Conservation (phyloP, 2,329 filamentous ascomycete genomes). For the Nigrospora osmanthi region DNA sequence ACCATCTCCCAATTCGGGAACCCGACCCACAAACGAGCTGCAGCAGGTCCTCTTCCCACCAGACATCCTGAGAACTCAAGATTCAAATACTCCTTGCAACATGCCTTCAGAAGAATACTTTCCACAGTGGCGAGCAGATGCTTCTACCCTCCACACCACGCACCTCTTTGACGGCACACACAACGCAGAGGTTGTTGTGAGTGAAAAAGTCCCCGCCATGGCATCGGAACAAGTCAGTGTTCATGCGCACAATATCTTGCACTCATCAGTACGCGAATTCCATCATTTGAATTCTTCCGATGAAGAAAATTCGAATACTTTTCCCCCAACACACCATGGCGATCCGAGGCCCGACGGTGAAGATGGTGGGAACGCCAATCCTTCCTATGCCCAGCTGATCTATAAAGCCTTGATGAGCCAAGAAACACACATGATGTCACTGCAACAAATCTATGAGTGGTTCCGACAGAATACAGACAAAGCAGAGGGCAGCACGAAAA, state of each 20-base stretch:
- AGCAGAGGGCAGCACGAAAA: constrained; percentile 53
- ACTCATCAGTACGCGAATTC: not conserved
- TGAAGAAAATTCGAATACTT: constrained; percentile 2
- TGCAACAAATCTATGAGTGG: constrained; percentile 88
- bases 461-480: constrained; percentile 77
- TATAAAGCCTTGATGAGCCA: constrained; percentile 65
- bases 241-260: constrained; percentile 3
- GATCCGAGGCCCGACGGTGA: constrained; percentile 13
- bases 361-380: constrained; percentile 29
- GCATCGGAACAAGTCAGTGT: constrained; percentile 3
- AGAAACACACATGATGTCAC: constrained; percentile 60
- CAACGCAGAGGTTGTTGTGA: constrained; percentile 4
- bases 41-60: no score
- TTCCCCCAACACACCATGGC: not conserved
- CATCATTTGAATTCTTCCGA: not conserved
- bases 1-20: no score
- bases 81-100: no score
- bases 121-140: no score
- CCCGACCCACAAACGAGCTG: no score
- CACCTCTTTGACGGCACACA: not conserved
- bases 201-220: constrained; percentile 4
- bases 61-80: no score
- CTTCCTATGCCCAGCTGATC: constrained; percentile 78
- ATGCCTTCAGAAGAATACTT: no score
- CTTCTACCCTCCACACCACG: no score